Conservation (phyloP, 2,329 filamentous ascomycete species). For the Xylaria hypoxylon region DNA sequence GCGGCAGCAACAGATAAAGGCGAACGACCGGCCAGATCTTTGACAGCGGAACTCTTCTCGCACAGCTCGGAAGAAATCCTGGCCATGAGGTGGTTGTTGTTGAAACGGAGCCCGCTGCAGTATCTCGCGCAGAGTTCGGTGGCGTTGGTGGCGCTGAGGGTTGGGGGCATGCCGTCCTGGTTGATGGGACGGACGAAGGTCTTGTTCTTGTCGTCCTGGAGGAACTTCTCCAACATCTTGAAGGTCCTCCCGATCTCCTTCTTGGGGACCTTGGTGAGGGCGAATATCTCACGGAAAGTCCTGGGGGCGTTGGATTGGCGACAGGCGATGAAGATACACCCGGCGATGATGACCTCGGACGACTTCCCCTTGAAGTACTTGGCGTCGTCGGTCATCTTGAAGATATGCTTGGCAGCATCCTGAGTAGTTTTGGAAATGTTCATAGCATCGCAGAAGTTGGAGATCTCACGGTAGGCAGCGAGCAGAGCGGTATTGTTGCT, state of each 20-base stretch:
- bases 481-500: slow-evolving; percentile 72
- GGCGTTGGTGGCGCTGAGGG: slow-evolving; percentile 81
- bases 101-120: slow-evolving; percentile 82
- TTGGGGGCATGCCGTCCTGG: slow-evolving; percentile 45
- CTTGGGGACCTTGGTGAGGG: slow-evolving; percentile 92
- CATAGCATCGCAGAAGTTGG: slow-evolving; percentile 85
- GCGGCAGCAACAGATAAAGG: slow-evolving; percentile 94
- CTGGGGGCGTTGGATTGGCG: slow-evolving; percentile 87
- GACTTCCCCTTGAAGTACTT: slow-evolving; percentile 96
- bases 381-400: slow-evolving; percentile 92
- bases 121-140: slow-evolving; percentile 89
- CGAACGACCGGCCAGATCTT: slow-evolving; percentile 89
- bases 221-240: slow-evolving; percentile 90
- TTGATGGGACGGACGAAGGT: slow-evolving; percentile 75
- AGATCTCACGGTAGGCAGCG: slow-evolving; percentile 89
- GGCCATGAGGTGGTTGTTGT: slow-evolving; percentile 78
- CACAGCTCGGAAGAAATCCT: slow-evolving; percentile 85
- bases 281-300: slow-evolving; percentile 94
- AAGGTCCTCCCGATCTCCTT: slow-evolving; percentile 98
- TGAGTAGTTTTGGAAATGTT: slow-evolving; percentile 83
- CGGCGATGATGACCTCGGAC: slow-evolving; percentile 91
- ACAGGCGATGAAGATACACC: slow-evolving; percentile 97
- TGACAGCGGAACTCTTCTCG: slow-evolving; percentile 78
- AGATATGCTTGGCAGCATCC: slow-evolving; percentile 93
- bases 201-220: slow-evolving; percentile 72